These are phyloP conservation scores for Nissolia schottii DNA, from an alignment of 306 rosid genomes.

Conservation along the genomic window DNA sequence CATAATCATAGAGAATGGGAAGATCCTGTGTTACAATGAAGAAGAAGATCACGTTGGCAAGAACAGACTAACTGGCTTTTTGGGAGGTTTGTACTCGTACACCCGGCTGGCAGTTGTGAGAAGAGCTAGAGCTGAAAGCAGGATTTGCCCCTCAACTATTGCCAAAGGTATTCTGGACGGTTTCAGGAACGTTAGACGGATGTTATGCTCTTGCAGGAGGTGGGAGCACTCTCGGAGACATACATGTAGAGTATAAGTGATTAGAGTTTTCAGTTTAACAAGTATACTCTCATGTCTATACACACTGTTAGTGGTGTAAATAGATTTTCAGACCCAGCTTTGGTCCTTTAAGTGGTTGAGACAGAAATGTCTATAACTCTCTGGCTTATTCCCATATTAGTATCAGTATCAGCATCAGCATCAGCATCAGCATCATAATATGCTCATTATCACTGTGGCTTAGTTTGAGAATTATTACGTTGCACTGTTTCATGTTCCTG, in stretches of 20 bases:
- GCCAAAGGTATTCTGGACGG: slow-evolving; percentile 42
- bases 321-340: neutral
- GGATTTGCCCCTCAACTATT: slow-evolving; percentile 31
- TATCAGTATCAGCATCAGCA: no score
- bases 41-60: slow-evolving; percentile 20
- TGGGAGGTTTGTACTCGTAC: slow-evolving; percentile 51
- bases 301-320: neutral
- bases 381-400: neutral
- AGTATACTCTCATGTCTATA: neutral
- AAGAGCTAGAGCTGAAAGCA: slow-evolving; percentile 26
- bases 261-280: slow-evolving; percentile 1
- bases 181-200: slow-evolving; percentile 48
- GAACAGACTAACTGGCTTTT: slow-evolving; percentile 32
- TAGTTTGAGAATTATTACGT: neutral
- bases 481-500: neutral
- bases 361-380: neutral
- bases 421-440: no score
- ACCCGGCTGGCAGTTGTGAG: slow-evolving; percentile 29
- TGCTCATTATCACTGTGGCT: neutral
- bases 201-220: slow-evolving; percentile 39
- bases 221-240: slow-evolving; percentile 28
- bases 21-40: slow-evolving; percentile 17
- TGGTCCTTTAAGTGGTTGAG: neutral
- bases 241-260: slow-evolving; percentile 23
- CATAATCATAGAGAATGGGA: slow-evolving; percentile 49